Evolutionary conservation across 1,284 basidiomycete species (phyloP).

Genomic region (Cryptococcus sp.): DNA sequence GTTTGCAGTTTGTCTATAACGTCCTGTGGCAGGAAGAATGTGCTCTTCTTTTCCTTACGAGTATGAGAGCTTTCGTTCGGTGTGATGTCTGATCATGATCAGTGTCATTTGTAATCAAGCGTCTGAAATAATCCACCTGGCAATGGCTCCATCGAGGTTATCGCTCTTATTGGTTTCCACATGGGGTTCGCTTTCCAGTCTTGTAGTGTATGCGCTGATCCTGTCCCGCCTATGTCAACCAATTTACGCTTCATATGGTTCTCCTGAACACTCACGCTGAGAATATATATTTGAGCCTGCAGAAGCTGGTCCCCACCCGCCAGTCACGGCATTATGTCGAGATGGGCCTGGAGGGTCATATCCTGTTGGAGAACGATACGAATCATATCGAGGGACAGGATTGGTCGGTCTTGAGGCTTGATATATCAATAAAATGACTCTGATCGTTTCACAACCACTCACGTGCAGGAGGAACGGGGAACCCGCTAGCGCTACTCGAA

Average conservation of each 20-base stretch:
- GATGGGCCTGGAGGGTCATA: slow-evolving; percentile 1
- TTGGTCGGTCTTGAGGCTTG: neutral
- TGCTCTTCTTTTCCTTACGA: slow-evolving; percentile 22
- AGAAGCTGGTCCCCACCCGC: neutral
- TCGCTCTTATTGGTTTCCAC: slow-evolving; percentile 43
- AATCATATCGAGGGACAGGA: neutral
- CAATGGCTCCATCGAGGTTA: slow-evolving; percentile 36
- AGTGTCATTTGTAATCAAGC: neutral
- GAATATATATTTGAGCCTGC: neutral
- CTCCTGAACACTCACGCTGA: neutral
- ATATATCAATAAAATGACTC: no score
- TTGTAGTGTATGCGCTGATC: slow-evolving; percentile 10
- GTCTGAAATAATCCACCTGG: slow-evolving; percentile 21
- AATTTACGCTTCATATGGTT: neutral
- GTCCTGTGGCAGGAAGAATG: slow-evolving; percentile 29
- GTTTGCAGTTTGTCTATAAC: slow-evolving; percentile 34
- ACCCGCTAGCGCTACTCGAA: no score
- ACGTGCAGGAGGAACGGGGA: no score
- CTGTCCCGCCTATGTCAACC: neutral
- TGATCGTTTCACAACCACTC: no score
- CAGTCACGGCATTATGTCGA: neutral
- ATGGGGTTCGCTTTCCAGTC: slow-evolving; percentile 45
- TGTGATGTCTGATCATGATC: slow-evolving; percentile 24
- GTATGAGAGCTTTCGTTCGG: slow-evolving; percentile 27
- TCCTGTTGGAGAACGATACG: neutral